These are phyloP conservation scores for Phylloboletellus chloephorus DNA, from an alignment of 1,284 basidiomycete genomes.

Conservation along the genomic window DNA sequence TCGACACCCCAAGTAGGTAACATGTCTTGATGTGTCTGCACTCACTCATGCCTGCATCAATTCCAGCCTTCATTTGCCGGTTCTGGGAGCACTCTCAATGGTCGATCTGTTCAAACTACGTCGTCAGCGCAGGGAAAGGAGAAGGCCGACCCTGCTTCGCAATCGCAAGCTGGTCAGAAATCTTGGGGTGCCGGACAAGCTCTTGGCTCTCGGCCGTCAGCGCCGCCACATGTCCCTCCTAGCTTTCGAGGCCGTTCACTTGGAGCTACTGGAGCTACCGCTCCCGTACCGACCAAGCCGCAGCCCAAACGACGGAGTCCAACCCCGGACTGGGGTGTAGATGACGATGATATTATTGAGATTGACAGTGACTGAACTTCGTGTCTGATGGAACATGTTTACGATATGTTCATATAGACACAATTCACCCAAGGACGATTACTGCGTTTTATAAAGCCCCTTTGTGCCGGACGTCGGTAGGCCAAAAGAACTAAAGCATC, in stretches of 20 bases:
- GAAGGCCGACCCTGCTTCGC: conserved; percentile 38
- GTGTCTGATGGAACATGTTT: conserved; percentile 5
- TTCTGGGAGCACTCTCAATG: conserved; percentile 50
- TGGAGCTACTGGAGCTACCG: conserved; percentile 49
- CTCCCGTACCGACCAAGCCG: conserved; percentile 37
- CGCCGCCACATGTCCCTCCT: conserved; percentile 33
- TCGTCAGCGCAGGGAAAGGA: conserved; percentile 48
- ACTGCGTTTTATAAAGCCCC: not conserved
- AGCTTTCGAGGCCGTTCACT: conserved; percentile 35
- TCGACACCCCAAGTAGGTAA: conserved; percentile 26
- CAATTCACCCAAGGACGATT: conserved; percentile 3
- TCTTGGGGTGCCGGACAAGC: conserved; percentile 58
- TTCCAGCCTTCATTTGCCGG: conserved; percentile 43
- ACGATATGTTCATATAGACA: conserved; percentile 10
- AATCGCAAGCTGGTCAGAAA: conserved; percentile 26
- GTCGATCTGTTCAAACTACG: conserved; percentile 33
- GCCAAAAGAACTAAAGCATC: conserved; percentile 52
- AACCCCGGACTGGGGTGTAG: conserved; percentile 71
- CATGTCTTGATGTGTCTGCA: conserved; percentile 1
- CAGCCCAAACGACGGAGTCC: conserved; percentile 48
- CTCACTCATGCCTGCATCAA: conserved; percentile 2
- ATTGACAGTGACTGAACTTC: conserved; percentile 62
- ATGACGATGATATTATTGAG: conserved; percentile 68
- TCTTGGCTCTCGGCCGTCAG: conserved; percentile 41
- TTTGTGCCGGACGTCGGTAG: not conserved